Evolutionary conservation across 108 stramenopile genomes (phyloP), one percentile per base, ranked within the genome.

Genomic region (Epithemia pelagica): DNA sequence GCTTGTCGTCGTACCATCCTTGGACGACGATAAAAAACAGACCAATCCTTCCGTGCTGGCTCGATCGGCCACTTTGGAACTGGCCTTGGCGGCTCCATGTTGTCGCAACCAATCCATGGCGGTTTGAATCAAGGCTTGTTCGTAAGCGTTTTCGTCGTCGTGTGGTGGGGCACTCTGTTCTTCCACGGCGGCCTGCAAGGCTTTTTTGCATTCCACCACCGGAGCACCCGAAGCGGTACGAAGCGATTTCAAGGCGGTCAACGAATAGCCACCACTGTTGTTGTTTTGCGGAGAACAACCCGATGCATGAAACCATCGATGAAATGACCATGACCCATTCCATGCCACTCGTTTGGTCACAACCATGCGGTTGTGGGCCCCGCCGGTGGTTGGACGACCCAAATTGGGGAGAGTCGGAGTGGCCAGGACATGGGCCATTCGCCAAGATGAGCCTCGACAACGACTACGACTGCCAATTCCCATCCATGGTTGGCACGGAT

Each of bases 191-290:
- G 83, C 75, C 31, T 75, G 52, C 62, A 92, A 64, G 0, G 90
- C 90, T 61, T 87, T 91, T 59, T 88, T 88, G 74, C 90, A 91
- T 62, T 91, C 90, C 75, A 88, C 87, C 78, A 91, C 88, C 7
- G 90, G 90, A 21, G 90, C 90, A 10, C 90, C 90, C 24, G 90
- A 86, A 24, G 62, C 28, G 26, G 66, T 59, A 32, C 90, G 82
- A 21, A 92, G 71, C 64, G 85, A 77, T 66, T 89, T 87, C 3
- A 92, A 53, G 2, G 54, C 30, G 46, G 46, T 53, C 54, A 66
- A 26, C 1, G 65, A 66, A 26, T 31, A 63, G 3, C 62, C 59
- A n/a, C n/a, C n/a, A n/a, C n/a, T n/a, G n/a, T n/a, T n/a, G n/a
- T n/a, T n/a, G n/a, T n/a, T n/a, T n/a, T n/a, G n/a, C n/a, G n/a